Evolutionary conservation across 768 basidiomycete species (phyloP).

Genomic region (Austroboletus eburneus): DNA sequence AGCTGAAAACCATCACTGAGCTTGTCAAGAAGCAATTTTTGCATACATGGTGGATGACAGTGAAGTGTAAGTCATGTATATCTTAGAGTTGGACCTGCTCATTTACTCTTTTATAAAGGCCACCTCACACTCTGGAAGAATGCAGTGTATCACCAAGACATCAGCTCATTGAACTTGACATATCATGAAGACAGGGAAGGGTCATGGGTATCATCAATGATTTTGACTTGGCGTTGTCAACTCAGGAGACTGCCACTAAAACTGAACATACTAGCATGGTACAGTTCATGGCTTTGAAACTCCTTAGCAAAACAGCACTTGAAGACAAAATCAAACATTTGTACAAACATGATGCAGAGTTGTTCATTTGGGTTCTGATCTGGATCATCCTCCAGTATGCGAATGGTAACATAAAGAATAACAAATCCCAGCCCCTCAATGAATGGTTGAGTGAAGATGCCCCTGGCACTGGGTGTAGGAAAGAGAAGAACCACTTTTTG

Average conservation of each 20-base stretch:
- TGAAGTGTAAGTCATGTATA: background rate
- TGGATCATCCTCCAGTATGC: background rate
- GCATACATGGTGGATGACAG: background rate
- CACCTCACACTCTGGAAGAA: background rate
- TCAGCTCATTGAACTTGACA: conserved; percentile 3
- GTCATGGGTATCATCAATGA: background rate
- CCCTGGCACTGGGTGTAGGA: background rate
- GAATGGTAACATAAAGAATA: background rate
- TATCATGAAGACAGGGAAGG: background rate
- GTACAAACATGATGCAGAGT: background rate
- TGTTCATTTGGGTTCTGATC: background rate
- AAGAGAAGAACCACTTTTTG: background rate
- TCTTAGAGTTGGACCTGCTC: background rate
- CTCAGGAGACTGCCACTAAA: background rate
- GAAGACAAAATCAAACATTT: too few species aligned
- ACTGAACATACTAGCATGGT: background rate
- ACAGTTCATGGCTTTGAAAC: background rate
- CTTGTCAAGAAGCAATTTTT: background rate
- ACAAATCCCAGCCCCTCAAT: background rate
- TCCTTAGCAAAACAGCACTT: background rate
- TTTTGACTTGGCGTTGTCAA: conserved; percentile 1
- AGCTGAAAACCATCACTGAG: background rate
- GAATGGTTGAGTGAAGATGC: background rate
- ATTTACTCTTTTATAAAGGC: background rate
- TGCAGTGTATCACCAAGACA: background rate